Base-by-base conservation (phyloP, 1,284 basidiomycete species). In the Erythrobasidium hasegawianum region DNA sequence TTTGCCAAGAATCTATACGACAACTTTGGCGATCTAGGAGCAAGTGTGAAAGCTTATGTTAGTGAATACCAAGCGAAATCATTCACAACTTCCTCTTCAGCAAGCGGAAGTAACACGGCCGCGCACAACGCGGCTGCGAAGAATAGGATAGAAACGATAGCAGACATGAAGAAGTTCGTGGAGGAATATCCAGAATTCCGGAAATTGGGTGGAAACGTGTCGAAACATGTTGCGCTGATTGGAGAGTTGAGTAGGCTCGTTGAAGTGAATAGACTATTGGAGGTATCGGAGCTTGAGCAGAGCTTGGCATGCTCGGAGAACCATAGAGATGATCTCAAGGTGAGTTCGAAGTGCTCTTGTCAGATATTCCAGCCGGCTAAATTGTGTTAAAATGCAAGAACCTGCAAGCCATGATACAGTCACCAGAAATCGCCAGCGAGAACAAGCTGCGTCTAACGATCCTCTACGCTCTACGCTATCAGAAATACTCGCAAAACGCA, bases 161-260 rank as follows among this genome's bases (percentile, higher is more conserved):
- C 87, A 8, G 96, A 99, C 75, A 97, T 97, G 94, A 97, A 97
- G 77, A 85, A 85, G 14, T 99, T 99, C 74, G 89, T 99, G 2
- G 96, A 99, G 76, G 94, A 97, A 73, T 99, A 97, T 78, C 96
- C 96, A 1, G 96, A 98, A 77, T 97, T 98, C 77, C 83, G 87
- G 71, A 94, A 94, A 75, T 82, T 98, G 33, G 92, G 96, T 2
- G 94, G 94, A 22, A 99, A 99, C 77, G 96, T 99, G 33, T 92
- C 89, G 79, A 99, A 98, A 78, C 96, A 98, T 75, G 96, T 98
- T 22, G 89, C 94, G 8, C 80, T 99, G 11, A 92, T 99, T 0
- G 95, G 95, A 40, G 96, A 98, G 77, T 83, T 99, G 68, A 96
- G 92, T 75, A 82, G 92, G 67, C 77, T 97, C 43, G 92, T 98